These are phyloP conservation scores for Candida sp. DNA, from an alignment of 1,139 yeast genomes.

Conservation along the genomic window DNA sequence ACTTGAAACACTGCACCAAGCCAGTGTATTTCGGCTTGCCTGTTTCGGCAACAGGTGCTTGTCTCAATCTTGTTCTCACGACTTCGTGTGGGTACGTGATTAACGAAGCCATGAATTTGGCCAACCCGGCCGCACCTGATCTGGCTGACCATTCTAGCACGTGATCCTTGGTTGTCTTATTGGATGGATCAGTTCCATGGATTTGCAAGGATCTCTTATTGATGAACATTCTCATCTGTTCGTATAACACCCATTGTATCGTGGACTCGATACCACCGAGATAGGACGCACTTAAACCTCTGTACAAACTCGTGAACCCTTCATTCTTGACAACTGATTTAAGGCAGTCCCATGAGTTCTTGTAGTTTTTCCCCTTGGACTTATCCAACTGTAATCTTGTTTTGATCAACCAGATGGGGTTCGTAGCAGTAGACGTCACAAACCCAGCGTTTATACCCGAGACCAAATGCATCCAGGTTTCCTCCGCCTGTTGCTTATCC, in stretches of 20 bases:
- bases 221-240: constrained; percentile 85
- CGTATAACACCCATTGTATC: constrained; percentile 96
- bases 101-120: constrained; percentile 90
- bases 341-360: constrained; percentile 86
- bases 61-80: constrained; percentile 93
- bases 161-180: constrained; percentile 61
- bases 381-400: constrained; percentile 94
- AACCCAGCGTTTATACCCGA: constrained; percentile 96
- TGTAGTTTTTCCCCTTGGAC: constrained; percentile 65
- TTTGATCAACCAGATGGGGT: constrained; percentile 98
- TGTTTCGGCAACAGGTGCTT: constrained; percentile 77
- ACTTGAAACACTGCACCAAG: constrained; percentile 80
- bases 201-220: constrained; percentile 56
- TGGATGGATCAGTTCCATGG: constrained; percentile 45
- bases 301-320: constrained; percentile 81
- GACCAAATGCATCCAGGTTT: constrained; percentile 82
- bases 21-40: constrained; percentile 93
- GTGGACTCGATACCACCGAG: constrained; percentile 95
- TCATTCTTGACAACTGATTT: constrained; percentile 72
- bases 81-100: constrained; percentile 98
- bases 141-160: constrained; percentile 93
- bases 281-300: constrained; percentile 93
- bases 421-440: constrained; percentile 97
- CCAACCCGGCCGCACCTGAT: constrained; percentile 98
- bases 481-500: constrained; percentile 27